Evolutionary conservation across 2,329 filamentous ascomycete species (phyloP).

Genomic region (Graphium sp.): DNA sequence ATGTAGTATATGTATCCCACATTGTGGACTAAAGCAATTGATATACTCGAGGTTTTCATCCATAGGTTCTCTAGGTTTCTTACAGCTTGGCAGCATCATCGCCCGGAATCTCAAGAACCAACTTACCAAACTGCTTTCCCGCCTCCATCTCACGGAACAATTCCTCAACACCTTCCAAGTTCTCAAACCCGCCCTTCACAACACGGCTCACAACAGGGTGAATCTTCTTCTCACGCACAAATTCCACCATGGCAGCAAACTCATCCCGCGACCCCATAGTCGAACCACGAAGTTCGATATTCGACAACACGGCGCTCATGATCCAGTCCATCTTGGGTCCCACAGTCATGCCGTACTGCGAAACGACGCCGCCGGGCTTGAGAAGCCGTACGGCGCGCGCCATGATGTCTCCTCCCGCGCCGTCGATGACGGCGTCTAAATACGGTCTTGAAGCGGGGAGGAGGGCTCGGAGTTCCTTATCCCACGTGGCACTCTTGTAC

Average conservation of each 20-base stretch:
- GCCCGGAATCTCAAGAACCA: slow-evolving; percentile 54
- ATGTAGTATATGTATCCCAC: too few species aligned
- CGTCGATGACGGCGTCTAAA: slow-evolving; percentile 76
- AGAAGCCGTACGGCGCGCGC: slow-evolving; percentile 49
- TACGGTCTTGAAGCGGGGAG: slow-evolving; percentile 50
- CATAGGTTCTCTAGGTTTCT: too few species aligned
- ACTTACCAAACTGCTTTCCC: slow-evolving; percentile 78
- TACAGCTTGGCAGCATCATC: slow-evolving; percentile 23
- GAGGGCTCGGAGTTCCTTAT: slow-evolving; percentile 49
- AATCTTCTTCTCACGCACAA: slow-evolving; percentile 59
- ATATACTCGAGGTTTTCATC: too few species aligned
- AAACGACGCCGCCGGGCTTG: slow-evolving; percentile 70
- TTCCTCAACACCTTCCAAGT: slow-evolving; percentile 61
- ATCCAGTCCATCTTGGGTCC: slow-evolving; percentile 71
- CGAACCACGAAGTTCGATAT: slow-evolving; percentile 70
- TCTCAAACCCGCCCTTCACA: slow-evolving; percentile 55
- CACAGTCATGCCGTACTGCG: slow-evolving; percentile 82
- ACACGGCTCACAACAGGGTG: slow-evolving; percentile 62
- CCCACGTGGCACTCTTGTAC: slow-evolving; percentile 69
- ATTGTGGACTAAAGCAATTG: too few species aligned
- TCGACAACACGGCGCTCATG: slow-evolving; percentile 72
- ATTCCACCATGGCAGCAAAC: slow-evolving; percentile 79
- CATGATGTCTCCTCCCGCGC: slow-evolving; percentile 77
- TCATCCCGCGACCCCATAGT: slow-evolving; percentile 88
- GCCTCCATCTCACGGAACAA: slow-evolving; percentile 81